Conservation (phyloP, 2,329 filamentous ascomycete species). For the Byssochlamys sp. region DNA sequence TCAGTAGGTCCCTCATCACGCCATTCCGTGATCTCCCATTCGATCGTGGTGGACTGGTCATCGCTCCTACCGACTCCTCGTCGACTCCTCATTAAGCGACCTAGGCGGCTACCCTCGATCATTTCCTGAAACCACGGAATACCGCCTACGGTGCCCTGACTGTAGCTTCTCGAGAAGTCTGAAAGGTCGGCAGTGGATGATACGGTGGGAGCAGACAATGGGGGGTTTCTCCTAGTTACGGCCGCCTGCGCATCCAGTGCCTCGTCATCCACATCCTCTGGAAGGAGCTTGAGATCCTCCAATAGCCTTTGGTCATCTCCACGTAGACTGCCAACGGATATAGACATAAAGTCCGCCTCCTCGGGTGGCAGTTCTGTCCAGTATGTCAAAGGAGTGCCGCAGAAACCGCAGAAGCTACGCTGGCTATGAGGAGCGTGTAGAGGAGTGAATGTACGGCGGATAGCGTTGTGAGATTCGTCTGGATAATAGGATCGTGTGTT, state of each 20-base stretch:
- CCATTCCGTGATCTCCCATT: constrained; percentile 80
- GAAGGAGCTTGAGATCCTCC: constrained; percentile 65
- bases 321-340: constrained; percentile 69
- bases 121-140: constrained; percentile 80
- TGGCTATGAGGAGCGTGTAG: constrained; percentile 49
- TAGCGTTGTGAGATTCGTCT: constrained; percentile 62
- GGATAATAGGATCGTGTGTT: constrained; percentile 65
- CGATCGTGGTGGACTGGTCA: constrained; percentile 58
- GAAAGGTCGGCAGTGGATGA: constrained; percentile 12
- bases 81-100: constrained; percentile 53
- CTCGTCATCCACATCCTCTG: constrained; percentile 34
- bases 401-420: constrained; percentile 83
- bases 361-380: constrained; percentile 65
- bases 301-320: constrained; percentile 62
- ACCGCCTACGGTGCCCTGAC: constrained; percentile 39
- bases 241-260: constrained; percentile 14
- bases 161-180: constrained; percentile 23
- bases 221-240: constrained; percentile 16
- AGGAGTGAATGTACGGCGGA: constrained; percentile 59
- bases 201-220: constrained; percentile 10
- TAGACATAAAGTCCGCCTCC: constrained; percentile 68
- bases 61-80: constrained; percentile 49
- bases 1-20: constrained; percentile 34
- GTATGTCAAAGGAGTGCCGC: constrained; percentile 72
- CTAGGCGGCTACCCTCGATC: constrained; percentile 65